phyloP scores from a whole-genome alignment of 1,284 basidiomycete species.

The Trametes sp. region DNA sequence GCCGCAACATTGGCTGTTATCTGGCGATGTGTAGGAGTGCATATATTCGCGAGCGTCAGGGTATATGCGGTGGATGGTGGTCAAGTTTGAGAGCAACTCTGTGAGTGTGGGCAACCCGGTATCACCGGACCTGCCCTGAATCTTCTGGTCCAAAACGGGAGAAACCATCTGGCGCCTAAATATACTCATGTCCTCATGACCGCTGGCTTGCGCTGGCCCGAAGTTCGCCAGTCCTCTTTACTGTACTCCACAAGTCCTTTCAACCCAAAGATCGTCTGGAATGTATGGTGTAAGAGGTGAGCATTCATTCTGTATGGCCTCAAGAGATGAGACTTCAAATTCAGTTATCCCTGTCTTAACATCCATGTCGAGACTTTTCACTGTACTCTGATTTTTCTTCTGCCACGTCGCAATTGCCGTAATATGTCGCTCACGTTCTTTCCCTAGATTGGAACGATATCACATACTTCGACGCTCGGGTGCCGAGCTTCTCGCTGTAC shows the following conservation, averaged over 20 bases:
- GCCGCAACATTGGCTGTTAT: not conserved
- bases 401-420: not conserved
- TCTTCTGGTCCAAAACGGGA: not conserved
- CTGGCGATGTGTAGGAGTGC: not conserved
- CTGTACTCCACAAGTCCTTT: too few species aligned
- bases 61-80: not conserved
- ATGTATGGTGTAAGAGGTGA: not conserved
- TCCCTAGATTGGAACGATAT: not conserved
- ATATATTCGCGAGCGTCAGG: not conserved
- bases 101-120: not conserved
- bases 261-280: not conserved
- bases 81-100: not conserved
- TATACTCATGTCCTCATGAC: not conserved
- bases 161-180: not conserved
- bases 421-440: not conserved
- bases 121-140: conserved; percentile 1
- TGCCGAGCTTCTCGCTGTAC: too few species aligned
- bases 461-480: too few species aligned
- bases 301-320: not conserved
- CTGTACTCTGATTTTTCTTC: conserved; percentile 21
- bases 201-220: too few species aligned
- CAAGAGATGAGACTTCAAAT: conserved; percentile 47
- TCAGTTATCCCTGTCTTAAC: conserved; percentile 75
- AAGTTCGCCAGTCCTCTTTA: too few species aligned
- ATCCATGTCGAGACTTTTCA: conserved; percentile 43